phyloP scores from a whole-genome alignment of 208 protist species.

The Leptomonas pyrrhocoris region DNA sequence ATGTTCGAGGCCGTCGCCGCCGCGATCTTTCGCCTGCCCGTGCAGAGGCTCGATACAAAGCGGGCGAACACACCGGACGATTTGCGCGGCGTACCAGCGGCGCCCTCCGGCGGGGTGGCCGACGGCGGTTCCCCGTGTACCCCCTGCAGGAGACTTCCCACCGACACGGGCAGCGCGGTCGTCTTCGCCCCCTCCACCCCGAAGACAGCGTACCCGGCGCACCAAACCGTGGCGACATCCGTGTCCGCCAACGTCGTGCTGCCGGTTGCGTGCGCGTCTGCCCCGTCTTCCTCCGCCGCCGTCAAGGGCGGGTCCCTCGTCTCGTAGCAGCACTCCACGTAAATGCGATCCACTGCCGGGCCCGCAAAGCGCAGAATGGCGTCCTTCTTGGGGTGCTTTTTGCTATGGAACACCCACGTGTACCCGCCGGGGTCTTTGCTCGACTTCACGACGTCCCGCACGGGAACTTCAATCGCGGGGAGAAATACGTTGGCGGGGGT shows the following conservation, averaged over 20 bases:
- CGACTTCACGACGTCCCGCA: slow-evolving; percentile 36
- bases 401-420: slow-evolving; percentile 67
- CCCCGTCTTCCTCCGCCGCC: neutral
- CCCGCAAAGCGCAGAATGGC: slow-evolving; percentile 44
- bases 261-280: neutral
- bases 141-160: slow-evolving; percentile 56
- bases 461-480: slow-evolving; percentile 58
- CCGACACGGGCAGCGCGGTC: slow-evolving; percentile 33
- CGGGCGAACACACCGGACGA: neutral
- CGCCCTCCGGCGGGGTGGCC: neutral
- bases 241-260: neutral
- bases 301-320: slow-evolving; percentile 10
- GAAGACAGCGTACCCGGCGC: slow-evolving; percentile 67
- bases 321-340: slow-evolving; percentile 85
- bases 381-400: slow-evolving; percentile 23
- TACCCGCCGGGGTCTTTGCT: slow-evolving; percentile 41
- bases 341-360: slow-evolving; percentile 51
- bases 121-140: neutral
- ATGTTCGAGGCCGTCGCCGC: slow-evolving; percentile 33
- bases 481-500: slow-evolving; percentile 59
- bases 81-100: slow-evolving; percentile 7
- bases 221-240: slow-evolving; percentile 52
- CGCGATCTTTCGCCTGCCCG: slow-evolving; percentile 24
- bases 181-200: slow-evolving; percentile 31
- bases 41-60: neutral